Conservation (phyloP, 2,329 filamentous ascomycete genomes). For the Scedosporium apiospermum region DNA sequence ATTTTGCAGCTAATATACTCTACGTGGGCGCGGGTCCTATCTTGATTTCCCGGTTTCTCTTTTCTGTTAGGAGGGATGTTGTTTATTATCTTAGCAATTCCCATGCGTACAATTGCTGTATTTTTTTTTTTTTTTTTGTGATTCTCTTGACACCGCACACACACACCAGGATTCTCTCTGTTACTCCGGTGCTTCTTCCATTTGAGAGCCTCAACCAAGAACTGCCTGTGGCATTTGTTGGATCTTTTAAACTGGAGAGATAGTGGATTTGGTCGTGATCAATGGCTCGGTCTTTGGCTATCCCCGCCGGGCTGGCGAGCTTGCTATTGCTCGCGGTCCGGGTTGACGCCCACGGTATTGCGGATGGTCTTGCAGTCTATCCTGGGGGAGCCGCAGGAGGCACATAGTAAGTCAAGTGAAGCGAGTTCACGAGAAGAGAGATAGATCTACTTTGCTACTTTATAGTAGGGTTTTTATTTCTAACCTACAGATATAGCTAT, state of each 20-base stretch:
- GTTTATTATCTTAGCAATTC: not conserved
- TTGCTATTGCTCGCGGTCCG: not conserved
- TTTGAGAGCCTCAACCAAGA: too few species aligned
- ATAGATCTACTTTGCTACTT: not conserved
- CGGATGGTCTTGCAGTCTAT: not conserved
- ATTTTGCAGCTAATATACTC: not conserved
- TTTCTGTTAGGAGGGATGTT: not conserved
- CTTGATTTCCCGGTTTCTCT: not conserved
- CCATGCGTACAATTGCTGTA: not conserved
- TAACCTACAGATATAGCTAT: not conserved
- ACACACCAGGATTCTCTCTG: not conserved
- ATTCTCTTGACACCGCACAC: not conserved
- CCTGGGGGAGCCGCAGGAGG: not conserved
- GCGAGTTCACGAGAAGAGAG: too few species aligned
- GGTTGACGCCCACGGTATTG: slow-evolving; percentile 4
- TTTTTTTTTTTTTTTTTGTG: not conserved
- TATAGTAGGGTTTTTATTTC: too few species aligned
- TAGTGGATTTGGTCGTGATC: not conserved
- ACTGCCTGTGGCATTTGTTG: too few species aligned
- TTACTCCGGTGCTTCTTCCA: not conserved
- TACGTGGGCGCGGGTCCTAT: not conserved
- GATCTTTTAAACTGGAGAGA: not conserved
- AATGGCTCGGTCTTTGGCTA: not conserved
- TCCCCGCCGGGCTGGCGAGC: not conserved
- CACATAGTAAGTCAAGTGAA: not conserved